Evolutionary conservation across 139 green algal species (phyloP), one percentile per base, ranked within the genome.

Genomic region (Chlamydomonas sp.): DNA sequence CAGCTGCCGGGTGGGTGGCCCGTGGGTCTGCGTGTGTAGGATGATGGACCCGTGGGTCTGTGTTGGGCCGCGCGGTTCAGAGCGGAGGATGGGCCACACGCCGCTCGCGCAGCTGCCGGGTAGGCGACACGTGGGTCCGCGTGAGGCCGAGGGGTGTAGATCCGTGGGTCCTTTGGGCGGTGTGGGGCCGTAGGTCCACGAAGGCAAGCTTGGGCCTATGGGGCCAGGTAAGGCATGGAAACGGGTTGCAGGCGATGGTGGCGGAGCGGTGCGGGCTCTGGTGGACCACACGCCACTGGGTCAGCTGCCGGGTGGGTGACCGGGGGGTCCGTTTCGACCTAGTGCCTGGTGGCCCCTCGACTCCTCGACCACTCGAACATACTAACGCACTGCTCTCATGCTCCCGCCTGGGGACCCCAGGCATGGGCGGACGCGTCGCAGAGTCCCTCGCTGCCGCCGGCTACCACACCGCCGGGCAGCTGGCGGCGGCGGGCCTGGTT

Each of bases 31-130:
- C 31, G 58, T 75, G 12, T 79, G 31, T 79, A 14, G 10, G 10
- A 14, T 18, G 4, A 79, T 79, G 75, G 31, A 71, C 63, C 8
- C 59, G 69, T 69, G 60, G 59, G 62, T 6, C 76, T 66, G 9
- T 17, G n/a, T 57, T 57, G 63, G 76, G 17, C 63, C 7, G 7
- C 14, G 49, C 76, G n/a, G 76, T 49, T 49, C 57, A n/a, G 58
- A 18, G n/a, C 17, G 16, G 64, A 15, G 4, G 59, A 59, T 94
- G 69, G 58, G 7, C 2, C 8, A 15, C 0, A 92, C 89, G 4
- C 90, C 92, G 10, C 85, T 92, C 3, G 63, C 80, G 14, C 80
- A 85, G 18, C 79, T 96, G 80, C 92, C 93, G 14, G 90, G 92
- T 86, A 57, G 58, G 80, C 1, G n/a, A 18, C 31, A 49, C 31